These are phyloP conservation scores for Solanum raphanifolium DNA, from an alignment of 257 asterid species.

Conservation along the genomic window DNA sequence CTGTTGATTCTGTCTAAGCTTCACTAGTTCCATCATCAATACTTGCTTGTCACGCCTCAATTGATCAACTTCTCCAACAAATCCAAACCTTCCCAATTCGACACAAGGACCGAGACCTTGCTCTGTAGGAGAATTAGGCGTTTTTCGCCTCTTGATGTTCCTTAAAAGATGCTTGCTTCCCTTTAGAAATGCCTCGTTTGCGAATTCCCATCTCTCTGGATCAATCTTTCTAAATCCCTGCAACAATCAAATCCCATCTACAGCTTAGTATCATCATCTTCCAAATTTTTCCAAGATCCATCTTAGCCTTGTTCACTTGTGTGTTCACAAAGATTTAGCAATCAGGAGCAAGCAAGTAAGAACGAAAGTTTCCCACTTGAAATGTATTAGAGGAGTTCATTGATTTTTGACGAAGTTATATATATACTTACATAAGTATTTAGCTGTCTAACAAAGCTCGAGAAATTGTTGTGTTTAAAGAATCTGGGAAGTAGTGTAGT, in stretches of 20 bases:
- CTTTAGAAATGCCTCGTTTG: constrained; percentile 55
- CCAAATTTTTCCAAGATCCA: neutral
- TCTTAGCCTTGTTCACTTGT: constrained; percentile 1
- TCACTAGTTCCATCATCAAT: constrained; percentile 41
- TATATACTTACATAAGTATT: constrained; percentile 66
- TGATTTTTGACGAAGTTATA: neutral
- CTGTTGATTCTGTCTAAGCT: constrained; percentile 63
- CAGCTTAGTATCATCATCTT: neutral
- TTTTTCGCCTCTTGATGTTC: constrained; percentile 50
- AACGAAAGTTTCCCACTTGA: neutral
- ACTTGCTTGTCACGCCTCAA: constrained; percentile 52
- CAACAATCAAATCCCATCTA: constrained; percentile 16
- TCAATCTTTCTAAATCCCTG: constrained; percentile 94
- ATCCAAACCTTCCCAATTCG: constrained; percentile 50
- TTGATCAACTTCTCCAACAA: constrained; percentile 40
- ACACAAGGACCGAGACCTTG: constrained; percentile 33
- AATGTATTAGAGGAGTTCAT: neutral
- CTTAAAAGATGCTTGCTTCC: constrained; percentile 53
- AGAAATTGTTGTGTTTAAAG: constrained; percentile 76
- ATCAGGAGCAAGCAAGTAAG: neutral
- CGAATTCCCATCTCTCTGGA: constrained; percentile 85
- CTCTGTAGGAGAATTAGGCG: constrained; percentile 20
- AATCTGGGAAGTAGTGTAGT: constrained; percentile 40
- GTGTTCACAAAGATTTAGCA: constrained; percentile 1
- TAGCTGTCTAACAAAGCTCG: constrained; percentile 86